Percentiles rank a stretch among this genome's conserved stretches.
These are phyloP conservation scores for Globisporangium ultimum DNA, from an alignment of 352 stramenopile genomes.

Conservation along the genomic window DNA sequence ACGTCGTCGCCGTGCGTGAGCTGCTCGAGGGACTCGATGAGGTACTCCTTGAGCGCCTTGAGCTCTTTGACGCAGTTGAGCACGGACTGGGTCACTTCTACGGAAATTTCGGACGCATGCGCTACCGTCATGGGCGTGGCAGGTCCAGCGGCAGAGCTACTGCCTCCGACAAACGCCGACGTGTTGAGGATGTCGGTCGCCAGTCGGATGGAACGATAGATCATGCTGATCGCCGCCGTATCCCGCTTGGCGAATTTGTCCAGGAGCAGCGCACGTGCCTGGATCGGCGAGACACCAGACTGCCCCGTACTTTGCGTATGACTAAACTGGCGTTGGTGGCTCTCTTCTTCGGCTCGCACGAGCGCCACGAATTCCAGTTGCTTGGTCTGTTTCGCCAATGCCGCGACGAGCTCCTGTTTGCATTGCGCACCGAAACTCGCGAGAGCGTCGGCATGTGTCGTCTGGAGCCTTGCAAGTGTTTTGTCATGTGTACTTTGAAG, in stretches of 20 bases:
- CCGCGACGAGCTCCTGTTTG: conserved; percentile 16
- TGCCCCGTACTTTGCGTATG: no score
- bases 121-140: background rate
- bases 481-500: background rate
- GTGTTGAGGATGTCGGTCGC: conserved; percentile 65
- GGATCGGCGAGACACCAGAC: conserved; percentile 8
- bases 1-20: conserved; percentile 23
- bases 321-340: no score
- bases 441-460: conserved; percentile 1
- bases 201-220: conserved; percentile 68
- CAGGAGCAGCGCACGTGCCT: conserved; percentile 32
- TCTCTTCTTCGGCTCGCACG: conserved; percentile 15
- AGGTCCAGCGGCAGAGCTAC: no score
- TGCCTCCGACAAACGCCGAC: conserved; percentile 18
- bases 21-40: conserved; percentile 58
- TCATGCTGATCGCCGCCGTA: conserved; percentile 49
- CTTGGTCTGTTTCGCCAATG: conserved; percentile 41
- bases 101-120: conserved; percentile 32
- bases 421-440: background rate
- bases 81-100: conserved; percentile 57
- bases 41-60: conserved; percentile 64
- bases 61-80: conserved; percentile 68
- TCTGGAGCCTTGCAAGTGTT: background rate
- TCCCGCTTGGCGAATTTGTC: conserved; percentile 57
- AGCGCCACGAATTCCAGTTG: conserved; percentile 40